Evolutionary conservation across 306 rosid species (phyloP).

Genomic region (Fragaria nilgerrensis): DNA sequence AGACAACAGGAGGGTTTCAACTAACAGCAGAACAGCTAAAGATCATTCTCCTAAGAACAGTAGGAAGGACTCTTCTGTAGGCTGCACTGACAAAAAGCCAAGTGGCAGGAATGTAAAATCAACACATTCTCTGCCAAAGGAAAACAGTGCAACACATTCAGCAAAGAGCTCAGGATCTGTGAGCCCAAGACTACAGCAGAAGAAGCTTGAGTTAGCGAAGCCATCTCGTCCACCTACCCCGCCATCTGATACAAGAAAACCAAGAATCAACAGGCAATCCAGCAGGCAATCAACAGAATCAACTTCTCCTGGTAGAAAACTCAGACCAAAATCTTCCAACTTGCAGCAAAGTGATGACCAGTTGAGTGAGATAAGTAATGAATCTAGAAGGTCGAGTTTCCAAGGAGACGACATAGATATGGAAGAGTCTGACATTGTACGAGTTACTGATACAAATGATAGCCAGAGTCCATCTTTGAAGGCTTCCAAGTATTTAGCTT

Average conservation of each 20-base stretch:
- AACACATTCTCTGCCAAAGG: conserved; percentile 41
- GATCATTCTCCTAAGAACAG: conserved; percentile 44
- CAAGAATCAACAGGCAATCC: conserved; percentile 42
- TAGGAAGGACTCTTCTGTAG: conserved; percentile 39
- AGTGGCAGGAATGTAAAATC: conserved; percentile 38
- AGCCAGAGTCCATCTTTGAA: conserved; percentile 47
- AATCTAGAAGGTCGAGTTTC: conserved; percentile 52
- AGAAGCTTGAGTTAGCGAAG: conserved; percentile 69
- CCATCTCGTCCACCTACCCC: conserved; percentile 65
- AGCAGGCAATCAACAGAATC: conserved; percentile 47
- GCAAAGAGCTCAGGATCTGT: conserved; percentile 58
- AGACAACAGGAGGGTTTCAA: conserved; percentile 37
- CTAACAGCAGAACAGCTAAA: conserved; percentile 36
- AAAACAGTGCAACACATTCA: conserved; percentile 36
- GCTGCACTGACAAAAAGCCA: conserved; percentile 53
- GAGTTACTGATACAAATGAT: conserved; percentile 35
- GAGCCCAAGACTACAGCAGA: conserved; percentile 81
- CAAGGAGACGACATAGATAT: conserved; percentile 58
- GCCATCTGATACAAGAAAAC: conserved; percentile 53
- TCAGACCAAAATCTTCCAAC: conserved; percentile 45
- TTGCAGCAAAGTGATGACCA: conserved; percentile 53
- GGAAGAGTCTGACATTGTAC: conserved; percentile 54
- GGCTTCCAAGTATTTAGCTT: conserved; percentile 38
- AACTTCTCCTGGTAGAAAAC: conserved; percentile 51
- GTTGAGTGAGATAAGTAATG: conserved; percentile 63